Evolutionary conservation across 1,139 yeast species (phyloP), one percentile per base, ranked within the genome.

Genomic region (Geotrichum australiense): DNA sequence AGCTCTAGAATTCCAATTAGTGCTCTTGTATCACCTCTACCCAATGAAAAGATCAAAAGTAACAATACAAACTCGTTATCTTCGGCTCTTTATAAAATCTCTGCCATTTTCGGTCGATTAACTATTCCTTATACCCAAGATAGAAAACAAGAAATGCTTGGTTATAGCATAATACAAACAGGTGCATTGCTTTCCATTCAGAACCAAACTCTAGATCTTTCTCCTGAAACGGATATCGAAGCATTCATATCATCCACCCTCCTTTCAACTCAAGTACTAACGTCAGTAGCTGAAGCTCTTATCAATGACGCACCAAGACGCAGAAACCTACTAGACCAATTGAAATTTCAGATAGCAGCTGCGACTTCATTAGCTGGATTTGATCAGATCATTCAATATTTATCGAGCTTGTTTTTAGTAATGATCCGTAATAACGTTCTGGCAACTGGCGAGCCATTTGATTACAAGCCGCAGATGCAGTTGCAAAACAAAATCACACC

Each of bases 391-490:
- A 41, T 41, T 8, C 28, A 33, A 11, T 28, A 14, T 14, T 33
- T 41, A 2, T 11, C 27, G 15, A 15, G 37, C 5, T 26, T 35
- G 5, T 73, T 83, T 50, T 81, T 78, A 54, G 77, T 72, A 41
- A 63, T 74, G 23, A 68, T 84, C n/a, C 59, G 78, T 25, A 68
- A 68, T 41, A 86, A 80, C 47, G 80, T 78, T 54, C 89, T 91
- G 6, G 30, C 48, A 20, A 40, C 35, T 19, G 43, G 43, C 15
- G 33, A 26, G 20, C 38, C 19, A 11, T 41, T 19, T 26, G 40
- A 40, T 19, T 35, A 29, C 21, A 14, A n/a, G 18, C 25, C 14
- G n/a, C 15, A 14, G 7, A 11, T 11, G 5, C 15, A 34, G 18
- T 36, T 5, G 24, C 18, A 12, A 26, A 8, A 20, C 53, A 15